Evolutionary conservation across 2,329 filamentous ascomycete species (phyloP).

Genomic region (Ophiostoma ulmi): DNA sequence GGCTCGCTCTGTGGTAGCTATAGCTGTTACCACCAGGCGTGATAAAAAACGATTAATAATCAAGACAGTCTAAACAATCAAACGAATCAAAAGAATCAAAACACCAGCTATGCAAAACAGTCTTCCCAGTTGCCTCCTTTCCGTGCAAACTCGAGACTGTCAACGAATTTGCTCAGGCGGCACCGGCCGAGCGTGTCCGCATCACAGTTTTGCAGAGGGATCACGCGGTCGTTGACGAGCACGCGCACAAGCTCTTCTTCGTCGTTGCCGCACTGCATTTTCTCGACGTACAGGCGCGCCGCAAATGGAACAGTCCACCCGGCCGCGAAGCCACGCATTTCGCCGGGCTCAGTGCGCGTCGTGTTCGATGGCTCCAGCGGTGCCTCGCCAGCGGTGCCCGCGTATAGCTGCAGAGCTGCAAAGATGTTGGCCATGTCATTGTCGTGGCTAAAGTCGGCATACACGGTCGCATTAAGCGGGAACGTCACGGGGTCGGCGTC

Average conservation of each 20-base stretch:
- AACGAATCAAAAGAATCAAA: neutral
- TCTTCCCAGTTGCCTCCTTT: slow-evolving; percentile 66
- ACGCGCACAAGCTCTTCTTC: slow-evolving; percentile 69
- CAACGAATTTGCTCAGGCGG: slow-evolving; percentile 62
- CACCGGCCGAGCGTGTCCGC: slow-evolving; percentile 69
- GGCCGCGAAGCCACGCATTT: slow-evolving; percentile 65
- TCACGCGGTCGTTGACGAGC: slow-evolving; percentile 77
- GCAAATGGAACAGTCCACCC: slow-evolving; percentile 80
- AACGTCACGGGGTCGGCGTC: slow-evolving; percentile 65
- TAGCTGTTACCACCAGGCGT: neutral
- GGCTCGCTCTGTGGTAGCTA: neutral
- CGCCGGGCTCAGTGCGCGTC: slow-evolving; percentile 44
- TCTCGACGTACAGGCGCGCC: slow-evolving; percentile 78
- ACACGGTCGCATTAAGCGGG: slow-evolving; percentile 62
- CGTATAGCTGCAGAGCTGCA: slow-evolving; percentile 73
- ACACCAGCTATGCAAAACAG: slow-evolving; percentile 44
- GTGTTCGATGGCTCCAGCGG: slow-evolving; percentile 45
- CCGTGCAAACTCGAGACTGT: slow-evolving; percentile 68
- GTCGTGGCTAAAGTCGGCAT: slow-evolving; percentile 90
- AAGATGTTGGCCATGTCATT: slow-evolving; percentile 77
- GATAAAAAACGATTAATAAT: neutral
- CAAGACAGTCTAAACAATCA: neutral
- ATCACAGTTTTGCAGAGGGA: slow-evolving; percentile 64
- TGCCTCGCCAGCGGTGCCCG: slow-evolving; percentile 34
- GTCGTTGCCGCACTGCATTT: slow-evolving; percentile 59